Evolutionary conservation across 169 alveolate species (phyloP), one percentile per base, ranked within the genome.

Genomic region (Cryptosporidium ryanae): DNA sequence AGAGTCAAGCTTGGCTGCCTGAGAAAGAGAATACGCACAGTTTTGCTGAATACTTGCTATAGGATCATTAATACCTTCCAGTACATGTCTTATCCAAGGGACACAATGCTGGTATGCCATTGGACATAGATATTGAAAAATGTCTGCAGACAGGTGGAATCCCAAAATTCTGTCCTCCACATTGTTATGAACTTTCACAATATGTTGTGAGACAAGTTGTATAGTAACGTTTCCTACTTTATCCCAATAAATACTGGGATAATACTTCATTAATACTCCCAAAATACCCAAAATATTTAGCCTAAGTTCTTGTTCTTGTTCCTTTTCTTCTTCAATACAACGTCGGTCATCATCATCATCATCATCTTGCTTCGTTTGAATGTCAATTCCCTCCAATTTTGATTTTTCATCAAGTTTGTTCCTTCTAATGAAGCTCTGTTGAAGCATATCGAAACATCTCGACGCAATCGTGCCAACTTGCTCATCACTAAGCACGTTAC

Each of bases 221-320:
- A 76, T 38, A 10, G 87, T 76, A 57, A 76, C 54, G 25, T 15
- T 76, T 1, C 87, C 87, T 15, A 76, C 87, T 44, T 61, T 76
- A 23, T 55, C 87, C 87, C 87, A 76, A 48, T 76, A 76, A 18
- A 76, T 17, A 10, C 27, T 46, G 6, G 87, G 87, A 23, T 76
- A 76, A 25, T 76, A 76, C 44, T 76, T 76, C 87, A 76, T 76
- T 23, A 76, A 48, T 15, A 76, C 87, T 1, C 87, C 87, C 18
- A 76, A 43, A 38, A 76, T 34, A n/a, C 87, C 87, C 8, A 76
- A 61, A 25, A 76, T 61, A 38, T 61, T 59, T 12, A 76, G 64
- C 44, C 87, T 76, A n/a, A 76, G 64, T 32, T 76, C 87, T 59
- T 76, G 87, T 44, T 76, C 87, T n/a, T 76, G 87, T 61, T 76